phyloP scores from a whole-genome alignment of 2,329 filamentous ascomycete species.

The Xylariaceae sp. region DNA sequence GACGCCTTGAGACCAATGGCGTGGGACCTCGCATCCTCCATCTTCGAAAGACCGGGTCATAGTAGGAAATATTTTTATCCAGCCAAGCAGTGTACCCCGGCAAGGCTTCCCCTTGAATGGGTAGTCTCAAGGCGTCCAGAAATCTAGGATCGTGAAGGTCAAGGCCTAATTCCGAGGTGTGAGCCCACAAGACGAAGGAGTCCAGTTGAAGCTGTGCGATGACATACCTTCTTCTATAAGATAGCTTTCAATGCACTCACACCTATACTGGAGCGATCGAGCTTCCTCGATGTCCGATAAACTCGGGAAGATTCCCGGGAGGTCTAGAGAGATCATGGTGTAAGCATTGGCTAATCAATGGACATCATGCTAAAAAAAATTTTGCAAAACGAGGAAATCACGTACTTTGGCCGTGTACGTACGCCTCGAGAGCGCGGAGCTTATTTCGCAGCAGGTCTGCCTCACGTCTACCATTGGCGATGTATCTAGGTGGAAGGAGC shows the following conservation, averaged over 20 bases:
- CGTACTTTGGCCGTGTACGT: slow-evolving; percentile 49
- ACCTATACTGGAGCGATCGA: slow-evolving; percentile 53
- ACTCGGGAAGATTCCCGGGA: slow-evolving; percentile 38
- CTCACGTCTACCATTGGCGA: slow-evolving; percentile 46
- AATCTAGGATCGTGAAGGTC: slow-evolving; percentile 40
- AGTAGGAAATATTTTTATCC: slow-evolving; percentile 46
- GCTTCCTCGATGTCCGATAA: slow-evolving; percentile 56
- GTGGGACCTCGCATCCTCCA: slow-evolving; percentile 37
- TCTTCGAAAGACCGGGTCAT: slow-evolving; percentile 45
- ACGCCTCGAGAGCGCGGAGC: slow-evolving; percentile 45
- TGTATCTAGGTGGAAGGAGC: slow-evolving; percentile 45
- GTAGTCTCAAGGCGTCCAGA: slow-evolving; percentile 35
- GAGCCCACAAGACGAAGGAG: slow-evolving; percentile 7
- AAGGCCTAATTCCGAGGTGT: slow-evolving; percentile 33
- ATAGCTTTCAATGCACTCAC: slow-evolving; percentile 53
- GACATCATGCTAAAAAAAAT: slow-evolving; percentile 1
- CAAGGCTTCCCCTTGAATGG: slow-evolving; percentile 39
- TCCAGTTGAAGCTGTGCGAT: slow-evolving; percentile 1
- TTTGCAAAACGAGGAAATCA: slow-evolving; percentile 14
- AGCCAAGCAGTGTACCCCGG: slow-evolving; percentile 49
- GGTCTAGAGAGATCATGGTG: slow-evolving; percentile 30
- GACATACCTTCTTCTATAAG: slow-evolving; percentile 46
- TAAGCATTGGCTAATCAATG: slow-evolving; percentile 8
- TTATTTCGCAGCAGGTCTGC: slow-evolving; percentile 55
- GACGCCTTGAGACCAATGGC: slow-evolving; percentile 33